These are phyloP conservation scores for Helichrysum umbraculigerum DNA, from an alignment of 129 eudicot species.

Conservation along the genomic window DNA sequence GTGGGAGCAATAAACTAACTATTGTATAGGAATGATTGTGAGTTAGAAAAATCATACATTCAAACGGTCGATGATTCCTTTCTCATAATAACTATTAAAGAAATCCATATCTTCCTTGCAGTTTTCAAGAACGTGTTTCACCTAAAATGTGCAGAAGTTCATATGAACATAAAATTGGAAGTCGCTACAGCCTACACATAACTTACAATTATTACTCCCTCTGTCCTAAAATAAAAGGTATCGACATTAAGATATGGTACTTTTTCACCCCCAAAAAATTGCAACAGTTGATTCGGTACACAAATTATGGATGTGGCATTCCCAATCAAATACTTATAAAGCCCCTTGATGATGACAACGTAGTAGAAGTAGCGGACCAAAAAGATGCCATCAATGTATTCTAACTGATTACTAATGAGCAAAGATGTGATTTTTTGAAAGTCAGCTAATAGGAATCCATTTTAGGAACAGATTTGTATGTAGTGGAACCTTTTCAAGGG, in stretches of 20 bases:
- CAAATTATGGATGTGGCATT: background rate
- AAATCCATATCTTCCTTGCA: conserved; percentile 99
- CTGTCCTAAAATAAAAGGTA: conserved; percentile 1
- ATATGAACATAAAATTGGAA: background rate
- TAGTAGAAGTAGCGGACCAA: background rate
- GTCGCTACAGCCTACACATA: background rate
- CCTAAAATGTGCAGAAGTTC: conserved; percentile 45
- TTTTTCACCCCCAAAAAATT: background rate
- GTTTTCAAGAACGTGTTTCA: conserved; percentile 78
- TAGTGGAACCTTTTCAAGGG: conserved; percentile 3
- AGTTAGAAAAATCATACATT: conserved; percentile 52
- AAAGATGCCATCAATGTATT: background rate
- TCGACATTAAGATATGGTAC: background rate
- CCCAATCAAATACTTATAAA: conserved; percentile 1
- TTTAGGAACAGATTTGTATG: background rate
- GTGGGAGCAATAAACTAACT: background rate
- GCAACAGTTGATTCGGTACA: background rate
- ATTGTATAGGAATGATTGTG: conserved; percentile 9
- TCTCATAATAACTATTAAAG: conserved; percentile 84
- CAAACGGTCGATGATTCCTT: conserved; percentile 82
- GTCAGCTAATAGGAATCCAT: background rate
- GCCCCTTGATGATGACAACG: background rate
- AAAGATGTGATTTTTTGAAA: background rate
- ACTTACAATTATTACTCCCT: background rate
- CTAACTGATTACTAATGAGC: conserved; percentile 13